Evolutionary conservation across 1,284 basidiomycete genomes (phyloP).

Genomic region (Papiliotrema fonsecae): DNA sequence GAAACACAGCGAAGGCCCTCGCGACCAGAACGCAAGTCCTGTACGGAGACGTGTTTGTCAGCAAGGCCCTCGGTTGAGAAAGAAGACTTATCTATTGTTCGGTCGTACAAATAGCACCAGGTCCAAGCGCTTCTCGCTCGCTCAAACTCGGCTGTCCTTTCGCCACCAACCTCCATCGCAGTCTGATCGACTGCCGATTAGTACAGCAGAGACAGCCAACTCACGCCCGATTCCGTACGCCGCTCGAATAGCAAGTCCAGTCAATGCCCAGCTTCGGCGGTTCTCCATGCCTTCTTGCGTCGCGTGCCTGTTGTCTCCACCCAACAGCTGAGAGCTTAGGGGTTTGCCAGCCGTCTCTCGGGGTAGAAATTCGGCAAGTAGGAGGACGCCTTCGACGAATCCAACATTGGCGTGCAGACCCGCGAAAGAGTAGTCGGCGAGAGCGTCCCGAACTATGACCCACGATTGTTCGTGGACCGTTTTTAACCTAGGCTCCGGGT

Average conservation of each 20-base stretch:
- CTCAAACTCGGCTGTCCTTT: slow-evolving; percentile 37
- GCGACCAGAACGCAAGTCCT: slow-evolving; percentile 49
- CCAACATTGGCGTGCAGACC: slow-evolving; percentile 46
- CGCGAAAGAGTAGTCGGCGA: slow-evolving; percentile 41
- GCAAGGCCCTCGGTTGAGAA: neutral
- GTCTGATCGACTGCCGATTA: slow-evolving; percentile 32
- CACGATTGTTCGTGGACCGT: slow-evolving; percentile 37
- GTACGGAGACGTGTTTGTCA: slow-evolving; percentile 38
- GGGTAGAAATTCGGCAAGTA: slow-evolving; percentile 45
- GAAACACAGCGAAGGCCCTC: slow-evolving; percentile 48
- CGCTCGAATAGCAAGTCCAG: slow-evolving; percentile 45
- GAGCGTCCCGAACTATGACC: slow-evolving; percentile 35
- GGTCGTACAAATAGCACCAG: slow-evolving; percentile 50
- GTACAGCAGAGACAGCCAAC: slow-evolving; percentile 3
- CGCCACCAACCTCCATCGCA: slow-evolving; percentile 37
- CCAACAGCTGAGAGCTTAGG: slow-evolving; percentile 6
- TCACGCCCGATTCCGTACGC: slow-evolving; percentile 45
- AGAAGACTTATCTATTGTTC: slow-evolving; percentile 39
- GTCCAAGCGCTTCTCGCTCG: slow-evolving; percentile 49
- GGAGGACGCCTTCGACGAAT: slow-evolving; percentile 48
- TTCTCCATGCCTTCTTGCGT: slow-evolving; percentile 45
- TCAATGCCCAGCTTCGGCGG: slow-evolving; percentile 47
- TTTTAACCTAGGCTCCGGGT: slow-evolving; percentile 24
- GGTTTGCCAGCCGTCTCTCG: slow-evolving; percentile 18
- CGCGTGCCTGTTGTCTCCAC: slow-evolving; percentile 18